A percentile compares a stretch with the other conserved stretches of the same genome.
These are phyloP conservation scores for Cephaloascus fragrans DNA, from an alignment of 805 yeast genomes.

Conservation along the genomic window DNA sequence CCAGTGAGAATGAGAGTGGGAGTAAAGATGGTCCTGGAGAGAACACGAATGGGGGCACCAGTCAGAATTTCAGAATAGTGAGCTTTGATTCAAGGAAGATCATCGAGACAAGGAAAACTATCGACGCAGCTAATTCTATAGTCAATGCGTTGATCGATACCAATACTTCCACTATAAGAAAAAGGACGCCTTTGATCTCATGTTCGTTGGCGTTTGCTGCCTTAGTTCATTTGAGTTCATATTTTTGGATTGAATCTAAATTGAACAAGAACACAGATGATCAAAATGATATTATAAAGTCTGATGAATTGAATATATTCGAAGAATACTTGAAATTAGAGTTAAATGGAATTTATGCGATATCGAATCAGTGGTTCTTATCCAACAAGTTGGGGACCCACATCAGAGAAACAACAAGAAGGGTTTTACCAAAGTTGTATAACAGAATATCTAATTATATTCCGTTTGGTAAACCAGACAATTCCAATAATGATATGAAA, in stretches of 20 bases:
- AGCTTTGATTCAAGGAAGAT: conserved; percentile 33
- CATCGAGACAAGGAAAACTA: conserved; percentile 43
- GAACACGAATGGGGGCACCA: too few relatives aligned
- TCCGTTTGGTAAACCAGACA: too few relatives aligned
- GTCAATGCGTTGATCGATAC: conserved; percentile 37
- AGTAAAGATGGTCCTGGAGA: too few relatives aligned
- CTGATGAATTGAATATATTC: conserved; percentile 30
- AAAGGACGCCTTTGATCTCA: conserved; percentile 41
- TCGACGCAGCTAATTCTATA: conserved; percentile 42
- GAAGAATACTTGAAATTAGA: conserved; percentile 40
- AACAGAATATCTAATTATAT: conserved; percentile 22
- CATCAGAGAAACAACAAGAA: conserved; percentile 32
- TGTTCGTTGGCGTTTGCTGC: conserved; percentile 46
- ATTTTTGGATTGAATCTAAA: conserved; percentile 39
- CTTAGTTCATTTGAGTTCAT: conserved; percentile 41
- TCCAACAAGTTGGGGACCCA: conserved; percentile 37
- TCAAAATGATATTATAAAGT: conserved; percentile 8
- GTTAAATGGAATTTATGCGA: conserved; percentile 36
- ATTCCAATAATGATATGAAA: conserved; percentile 6
- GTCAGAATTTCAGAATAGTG: conserved; percentile 4
- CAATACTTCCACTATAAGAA: conserved; percentile 28
- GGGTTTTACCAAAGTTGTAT: conserved; percentile 31
- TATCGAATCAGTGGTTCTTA: conserved; percentile 41
- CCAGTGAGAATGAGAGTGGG: conserved; percentile 9
- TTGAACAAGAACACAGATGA: conserved; percentile 8